A percentile compares a stretch with the other conserved stretches of the same genome.
phyloP scores from a whole-genome alignment of 2,329 filamentous ascomycete genomes.

The Penicillium sp. region DNA sequence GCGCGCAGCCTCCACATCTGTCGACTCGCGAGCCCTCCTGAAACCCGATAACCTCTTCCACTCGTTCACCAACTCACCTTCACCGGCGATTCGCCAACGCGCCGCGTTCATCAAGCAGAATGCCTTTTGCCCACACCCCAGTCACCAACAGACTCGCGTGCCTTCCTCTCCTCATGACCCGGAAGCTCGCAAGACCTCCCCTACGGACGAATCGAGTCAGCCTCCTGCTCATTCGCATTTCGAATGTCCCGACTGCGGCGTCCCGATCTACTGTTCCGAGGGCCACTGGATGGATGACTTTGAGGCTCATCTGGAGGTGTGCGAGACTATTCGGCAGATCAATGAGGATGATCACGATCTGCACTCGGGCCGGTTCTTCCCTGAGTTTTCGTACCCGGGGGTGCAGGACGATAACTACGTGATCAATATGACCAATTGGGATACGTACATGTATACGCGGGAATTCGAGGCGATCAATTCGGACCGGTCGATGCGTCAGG shows the following conservation, averaged over 20 bases:
- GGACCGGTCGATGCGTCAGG: slow-evolving; percentile 85
- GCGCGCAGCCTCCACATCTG: slow-evolving; percentile 23
- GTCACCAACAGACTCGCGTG: slow-evolving; percentile 69
- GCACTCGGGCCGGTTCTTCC: slow-evolving; percentile 81
- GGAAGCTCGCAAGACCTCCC: slow-evolving; percentile 53
- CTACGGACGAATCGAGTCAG: slow-evolving; percentile 36
- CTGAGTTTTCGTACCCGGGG: slow-evolving; percentile 87
- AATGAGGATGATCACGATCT: slow-evolving; percentile 98
- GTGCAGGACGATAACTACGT: slow-evolving; percentile 86
- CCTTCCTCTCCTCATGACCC: slow-evolving; percentile 60
- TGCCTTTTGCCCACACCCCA: slow-evolving; percentile 86
- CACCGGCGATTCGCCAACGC: slow-evolving; percentile 77
- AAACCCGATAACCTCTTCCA: slow-evolving; percentile 84
- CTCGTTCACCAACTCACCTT: slow-evolving; percentile 80
- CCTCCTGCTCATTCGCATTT: slow-evolving; percentile 80
- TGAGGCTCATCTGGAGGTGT: slow-evolving; percentile 84
- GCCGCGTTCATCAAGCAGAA: slow-evolving; percentile 90
- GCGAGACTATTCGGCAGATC: slow-evolving; percentile 83
- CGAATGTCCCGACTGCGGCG: slow-evolving; percentile 92
- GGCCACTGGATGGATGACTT: slow-evolving; percentile 96
- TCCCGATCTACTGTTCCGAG: slow-evolving; percentile 89
- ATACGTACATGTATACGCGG: slow-evolving; percentile 89
- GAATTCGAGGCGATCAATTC: slow-evolving; percentile 88
- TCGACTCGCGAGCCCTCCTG: slow-evolving; percentile 44
- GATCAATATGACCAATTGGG: slow-evolving; percentile 98